Percentiles rank a stretch among this genome's conserved stretches.
Evolutionary conservation across 805 yeast genomes (phyloP).

Genomic region (Lipomyces yamanashiensis): DNA sequence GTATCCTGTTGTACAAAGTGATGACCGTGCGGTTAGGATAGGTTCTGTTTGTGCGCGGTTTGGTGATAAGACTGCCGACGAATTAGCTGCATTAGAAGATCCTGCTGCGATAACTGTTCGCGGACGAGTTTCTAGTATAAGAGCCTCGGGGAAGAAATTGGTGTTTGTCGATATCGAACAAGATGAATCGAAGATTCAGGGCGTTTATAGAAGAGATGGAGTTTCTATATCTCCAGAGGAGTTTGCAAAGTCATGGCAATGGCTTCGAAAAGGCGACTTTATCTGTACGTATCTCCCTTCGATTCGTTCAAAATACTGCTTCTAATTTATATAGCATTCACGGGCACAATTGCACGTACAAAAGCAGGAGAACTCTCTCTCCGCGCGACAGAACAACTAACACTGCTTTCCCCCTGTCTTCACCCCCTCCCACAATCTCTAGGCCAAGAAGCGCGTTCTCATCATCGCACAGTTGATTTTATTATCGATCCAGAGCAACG

Average conservation of each 20-base stretch:
- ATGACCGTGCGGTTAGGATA: conserved; percentile 5
- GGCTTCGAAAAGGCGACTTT: conserved; percentile 72
- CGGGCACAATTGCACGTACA: conserved; percentile 76
- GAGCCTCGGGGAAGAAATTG: conserved; percentile 72
- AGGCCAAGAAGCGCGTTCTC: conserved; percentile 57
- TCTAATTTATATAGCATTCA: conserved; percentile 45
- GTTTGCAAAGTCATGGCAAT: conserved; percentile 47
- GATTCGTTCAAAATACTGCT: no score
- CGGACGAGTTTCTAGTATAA: conserved; percentile 63
- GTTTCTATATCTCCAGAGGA: conserved; percentile 49
- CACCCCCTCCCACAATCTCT: conserved; percentile 71
- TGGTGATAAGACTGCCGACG: conserved; percentile 15
- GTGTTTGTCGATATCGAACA: conserved; percentile 70
- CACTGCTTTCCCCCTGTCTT: conserved; percentile 68
- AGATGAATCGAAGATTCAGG: conserved; percentile 62
- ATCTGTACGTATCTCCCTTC: conserved; percentile 44
- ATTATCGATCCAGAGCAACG: conserved; percentile 60
- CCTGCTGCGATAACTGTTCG: conserved; percentile 44
- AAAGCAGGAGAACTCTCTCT: conserved; percentile 79
- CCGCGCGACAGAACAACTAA: conserved; percentile 56
- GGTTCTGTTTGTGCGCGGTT: conserved; percentile 9
- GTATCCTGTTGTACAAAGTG: conserved; percentile 24
- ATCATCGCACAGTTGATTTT: conserved; percentile 75
- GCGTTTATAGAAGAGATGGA: conserved; percentile 61
- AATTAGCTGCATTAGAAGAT: conserved; percentile 2